Conservation (phyloP, 2,329 filamentous ascomycete genomes). For the Herpotrichia juniperi region DNA sequence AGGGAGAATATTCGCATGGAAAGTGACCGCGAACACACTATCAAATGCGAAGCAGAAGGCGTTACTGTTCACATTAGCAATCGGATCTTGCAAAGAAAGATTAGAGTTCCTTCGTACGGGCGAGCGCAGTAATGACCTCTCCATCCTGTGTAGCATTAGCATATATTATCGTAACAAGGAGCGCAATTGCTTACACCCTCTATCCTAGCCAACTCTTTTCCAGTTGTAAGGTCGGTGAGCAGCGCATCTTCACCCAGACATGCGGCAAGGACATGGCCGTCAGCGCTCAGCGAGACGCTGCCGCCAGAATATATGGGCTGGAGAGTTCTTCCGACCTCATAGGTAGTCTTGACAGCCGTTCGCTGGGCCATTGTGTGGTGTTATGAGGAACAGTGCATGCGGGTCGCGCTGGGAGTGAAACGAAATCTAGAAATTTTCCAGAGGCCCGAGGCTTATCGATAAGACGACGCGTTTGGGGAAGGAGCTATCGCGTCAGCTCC, state of each 20-base stretch:
- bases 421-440: conserved; percentile 33
- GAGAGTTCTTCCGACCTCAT: conserved; percentile 81
- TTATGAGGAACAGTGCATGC: conserved; percentile 7
- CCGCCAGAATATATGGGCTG: conserved; percentile 95
- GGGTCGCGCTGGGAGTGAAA: conserved; percentile 12
- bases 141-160: conserved; percentile 56
- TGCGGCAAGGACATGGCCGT: conserved; percentile 82
- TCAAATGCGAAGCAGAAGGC: conserved; percentile 83
- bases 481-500: neutral
- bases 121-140: conserved; percentile 77
- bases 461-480: conserved; percentile 11
- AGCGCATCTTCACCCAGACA: conserved; percentile 92
- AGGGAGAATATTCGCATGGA: conserved; percentile 92
- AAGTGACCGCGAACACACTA: conserved; percentile 92
- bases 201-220: conserved; percentile 80
- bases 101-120: conserved; percentile 62
- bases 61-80: conserved; percentile 66
- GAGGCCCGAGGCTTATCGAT: conserved; percentile 40
- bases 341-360: conserved; percentile 78
- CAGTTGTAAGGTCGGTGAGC: conserved; percentile 82
- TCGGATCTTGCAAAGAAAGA: conserved; percentile 3
- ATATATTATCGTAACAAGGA: conserved; percentile 9
- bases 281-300: conserved; percentile 79
- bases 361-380: conserved; percentile 57
- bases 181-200: conserved; percentile 72